A percentile compares a stretch with the other conserved stretches of the same genome.
Conservation (phyloP, 139 green algal genomes). For the Haematococcus lacustris region DNA sequence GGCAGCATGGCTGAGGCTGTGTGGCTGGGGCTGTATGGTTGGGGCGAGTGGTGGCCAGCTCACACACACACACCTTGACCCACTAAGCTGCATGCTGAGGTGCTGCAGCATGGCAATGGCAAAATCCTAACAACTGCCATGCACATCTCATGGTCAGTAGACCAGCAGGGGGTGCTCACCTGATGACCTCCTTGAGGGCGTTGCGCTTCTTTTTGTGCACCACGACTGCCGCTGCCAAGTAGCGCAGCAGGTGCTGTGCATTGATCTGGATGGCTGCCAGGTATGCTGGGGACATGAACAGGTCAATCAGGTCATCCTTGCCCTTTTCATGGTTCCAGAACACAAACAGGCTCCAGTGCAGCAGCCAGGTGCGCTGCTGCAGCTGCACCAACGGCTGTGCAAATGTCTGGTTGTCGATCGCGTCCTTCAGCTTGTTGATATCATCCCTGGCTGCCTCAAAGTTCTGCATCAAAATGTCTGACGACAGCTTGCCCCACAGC, state of each 20-base stretch:
- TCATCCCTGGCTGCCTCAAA: conserved; percentile 76
- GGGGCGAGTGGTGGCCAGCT: too few species aligned
- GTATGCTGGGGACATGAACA: conserved; percentile 89
- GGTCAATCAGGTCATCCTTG: conserved; percentile 87
- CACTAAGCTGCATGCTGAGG: too few species aligned
- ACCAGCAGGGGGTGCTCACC: too few species aligned
- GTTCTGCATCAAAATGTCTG: conserved; percentile 86
- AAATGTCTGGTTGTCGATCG: conserved; percentile 90
- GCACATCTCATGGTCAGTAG: too few species aligned
- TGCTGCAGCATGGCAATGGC: too few species aligned
- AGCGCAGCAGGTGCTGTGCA: conserved; percentile 87
- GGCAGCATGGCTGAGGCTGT: too few species aligned
- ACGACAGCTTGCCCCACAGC: conserved; percentile 94
- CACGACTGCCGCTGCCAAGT: conserved; percentile 86
- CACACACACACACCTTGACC: too few species aligned
- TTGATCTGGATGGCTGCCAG: conserved; percentile 71
- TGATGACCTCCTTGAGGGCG: conserved; percentile 88
- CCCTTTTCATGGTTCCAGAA: conserved; percentile 98
- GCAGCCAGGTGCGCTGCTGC: conserved; percentile 95
- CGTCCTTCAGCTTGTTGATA: conserved; percentile 86
- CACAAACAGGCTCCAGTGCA: conserved; percentile 97
- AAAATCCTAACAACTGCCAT: too few species aligned
- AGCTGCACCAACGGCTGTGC: conserved; percentile 75
- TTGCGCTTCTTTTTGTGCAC: conserved; percentile 80
- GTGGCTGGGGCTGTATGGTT: too few species aligned